Evolutionary conservation across 768 basidiomycete species (phyloP).

Genomic region (Mycena alexandri): DNA sequence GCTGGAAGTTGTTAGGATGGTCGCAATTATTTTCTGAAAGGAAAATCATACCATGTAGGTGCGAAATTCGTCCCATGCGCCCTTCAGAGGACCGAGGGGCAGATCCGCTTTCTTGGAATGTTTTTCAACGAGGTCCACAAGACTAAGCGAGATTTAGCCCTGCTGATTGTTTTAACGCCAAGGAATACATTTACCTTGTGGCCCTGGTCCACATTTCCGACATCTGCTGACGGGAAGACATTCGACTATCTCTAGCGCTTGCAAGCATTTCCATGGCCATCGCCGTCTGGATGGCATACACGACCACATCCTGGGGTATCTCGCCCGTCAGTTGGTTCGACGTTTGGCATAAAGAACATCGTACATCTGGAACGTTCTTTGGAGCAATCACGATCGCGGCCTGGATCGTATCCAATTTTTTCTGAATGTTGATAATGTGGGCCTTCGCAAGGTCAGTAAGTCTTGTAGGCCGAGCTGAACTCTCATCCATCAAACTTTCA

Average conservation of each 20-base stretch:
- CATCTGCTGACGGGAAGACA: not conserved
- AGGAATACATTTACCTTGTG: not conserved
- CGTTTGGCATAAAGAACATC: no score
- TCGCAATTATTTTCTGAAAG: no score
- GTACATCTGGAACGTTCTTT: not conserved
- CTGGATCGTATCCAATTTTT: not conserved
- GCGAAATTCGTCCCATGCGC: conserved; percentile 2
- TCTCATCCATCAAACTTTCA: no score
- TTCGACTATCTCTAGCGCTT: not conserved
- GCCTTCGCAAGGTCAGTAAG: not conserved
- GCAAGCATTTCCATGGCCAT: conserved; percentile 10
- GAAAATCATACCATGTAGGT: conserved; percentile 7
- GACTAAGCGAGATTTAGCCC: not conserved
- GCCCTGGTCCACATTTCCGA: not conserved
- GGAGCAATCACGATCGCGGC: not conserved
- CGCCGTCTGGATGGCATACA: not conserved
- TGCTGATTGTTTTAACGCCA: not conserved
- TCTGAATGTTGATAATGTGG: not conserved
- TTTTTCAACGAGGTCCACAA: not conserved
- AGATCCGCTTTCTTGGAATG: not conserved
- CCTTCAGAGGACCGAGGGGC: not conserved
- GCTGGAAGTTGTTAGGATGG: no score
- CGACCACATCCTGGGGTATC: conserved; percentile 5
- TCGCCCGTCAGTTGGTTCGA: no score
- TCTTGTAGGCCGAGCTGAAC: no score